phyloP scores from a whole-genome alignment of 2,329 filamentous ascomycete genomes.

The Cladosporium halotolerans region DNA sequence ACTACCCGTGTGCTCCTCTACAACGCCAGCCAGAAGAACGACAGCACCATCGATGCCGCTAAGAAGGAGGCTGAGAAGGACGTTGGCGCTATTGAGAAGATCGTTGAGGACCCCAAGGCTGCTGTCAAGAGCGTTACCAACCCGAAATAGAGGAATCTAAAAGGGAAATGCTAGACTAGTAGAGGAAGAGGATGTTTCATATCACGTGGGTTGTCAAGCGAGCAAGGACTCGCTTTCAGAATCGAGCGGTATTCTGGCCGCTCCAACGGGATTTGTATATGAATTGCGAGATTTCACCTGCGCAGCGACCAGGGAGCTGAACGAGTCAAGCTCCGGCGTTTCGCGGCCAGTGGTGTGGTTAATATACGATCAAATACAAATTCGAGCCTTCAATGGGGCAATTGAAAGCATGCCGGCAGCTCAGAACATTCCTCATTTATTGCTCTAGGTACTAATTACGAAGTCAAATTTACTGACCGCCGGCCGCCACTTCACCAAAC shows the following conservation, averaged over 20 bases:
- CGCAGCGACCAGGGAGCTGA: not conserved
- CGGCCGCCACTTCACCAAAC: constrained; percentile 20
- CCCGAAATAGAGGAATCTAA: constrained; percentile 5
- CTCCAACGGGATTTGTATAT: not conserved
- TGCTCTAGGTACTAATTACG: no score
- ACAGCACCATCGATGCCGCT: constrained; percentile 39
- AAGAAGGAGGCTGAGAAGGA: constrained; percentile 31
- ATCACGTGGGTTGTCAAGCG: no score
- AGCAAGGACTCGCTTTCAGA: no score
- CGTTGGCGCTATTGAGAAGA: constrained; percentile 28
- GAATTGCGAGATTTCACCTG: not conserved
- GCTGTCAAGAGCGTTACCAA: constrained; percentile 12
- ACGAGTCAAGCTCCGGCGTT: no score
- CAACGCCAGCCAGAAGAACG: constrained; percentile 54
- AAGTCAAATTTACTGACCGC: not conserved
- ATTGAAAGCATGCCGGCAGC: no score
- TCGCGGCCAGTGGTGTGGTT: not conserved
- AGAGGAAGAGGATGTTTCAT: no score
- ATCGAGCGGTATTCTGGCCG: no score
- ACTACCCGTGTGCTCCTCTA: constrained; percentile 67
- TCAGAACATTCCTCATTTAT: no score
- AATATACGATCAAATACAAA: constrained; percentile 8
- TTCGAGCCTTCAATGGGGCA: not conserved
- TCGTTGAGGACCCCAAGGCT: constrained; percentile 28
- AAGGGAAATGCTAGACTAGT: constrained; percentile 1